Conservation (phyloP, 2,329 filamentous ascomycete species). For the Clonostachys sp. region DNA sequence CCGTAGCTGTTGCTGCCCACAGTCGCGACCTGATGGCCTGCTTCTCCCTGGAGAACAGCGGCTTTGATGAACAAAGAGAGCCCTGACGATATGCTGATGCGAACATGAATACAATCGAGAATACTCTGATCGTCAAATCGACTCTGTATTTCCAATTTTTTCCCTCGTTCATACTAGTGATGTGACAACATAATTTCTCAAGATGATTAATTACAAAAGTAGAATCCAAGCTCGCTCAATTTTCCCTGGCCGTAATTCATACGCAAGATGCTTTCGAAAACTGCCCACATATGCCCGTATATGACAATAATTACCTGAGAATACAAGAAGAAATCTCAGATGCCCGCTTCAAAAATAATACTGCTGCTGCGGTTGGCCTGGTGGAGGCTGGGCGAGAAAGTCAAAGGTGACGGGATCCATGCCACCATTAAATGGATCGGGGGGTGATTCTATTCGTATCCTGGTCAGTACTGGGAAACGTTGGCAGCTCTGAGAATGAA, state of each 20-base stretch:
- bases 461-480: not conserved
- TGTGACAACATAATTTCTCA: too few species aligned
- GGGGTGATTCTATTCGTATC: constrained; percentile 38
- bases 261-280: not conserved
- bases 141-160: too few species aligned
- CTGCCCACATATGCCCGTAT: not conserved
- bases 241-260: too few species aligned
- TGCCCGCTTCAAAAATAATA: constrained; percentile 44
- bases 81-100: constrained; percentile 32
- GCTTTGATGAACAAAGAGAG: constrained; percentile 58
- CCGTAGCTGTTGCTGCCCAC: not conserved
- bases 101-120: too few species aligned
- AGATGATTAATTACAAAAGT: too few species aligned
- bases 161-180: too few species aligned
- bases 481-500: not conserved
- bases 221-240: too few species aligned
- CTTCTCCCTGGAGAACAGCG: constrained; percentile 6
- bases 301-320: not conserved
- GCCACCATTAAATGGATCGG: constrained; percentile 53
- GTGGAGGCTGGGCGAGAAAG: constrained; percentile 54
- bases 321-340: not conserved
- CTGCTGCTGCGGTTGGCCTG: constrained; percentile 48
- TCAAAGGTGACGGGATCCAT: constrained; percentile 56
- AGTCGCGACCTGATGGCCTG: constrained; percentile 30
- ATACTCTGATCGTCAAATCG: too few species aligned